These are phyloP conservation scores for Microdochium bolleyi DNA, from an alignment of 2,329 filamentous ascomycete genomes.

Conservation along the genomic window DNA sequence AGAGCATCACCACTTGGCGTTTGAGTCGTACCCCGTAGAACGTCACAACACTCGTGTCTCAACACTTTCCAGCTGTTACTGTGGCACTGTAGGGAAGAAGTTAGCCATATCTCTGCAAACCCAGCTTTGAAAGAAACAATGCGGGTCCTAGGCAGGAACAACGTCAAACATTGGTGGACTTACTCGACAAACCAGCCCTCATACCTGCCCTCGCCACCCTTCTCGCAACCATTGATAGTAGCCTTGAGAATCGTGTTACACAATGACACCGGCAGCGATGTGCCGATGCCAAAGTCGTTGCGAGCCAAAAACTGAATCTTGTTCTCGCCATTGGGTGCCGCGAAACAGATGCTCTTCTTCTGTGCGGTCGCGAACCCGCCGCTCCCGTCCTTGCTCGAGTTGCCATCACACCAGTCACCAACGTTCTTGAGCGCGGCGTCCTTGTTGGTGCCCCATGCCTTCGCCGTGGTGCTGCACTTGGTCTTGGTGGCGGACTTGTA, in stretches of 20 bases:
- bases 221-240: background rate
- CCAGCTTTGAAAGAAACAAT: no score
- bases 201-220: background rate
- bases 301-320: background rate
- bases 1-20: no score
- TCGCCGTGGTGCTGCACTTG: background rate
- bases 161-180: background rate
- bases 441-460: background rate
- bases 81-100: no score
- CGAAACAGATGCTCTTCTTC: background rate
- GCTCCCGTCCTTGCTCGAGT: background rate
- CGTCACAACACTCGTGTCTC: no score
- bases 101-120: no score
- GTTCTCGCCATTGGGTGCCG: background rate
- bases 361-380: background rate
- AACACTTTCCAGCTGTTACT: no score
- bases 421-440: background rate
- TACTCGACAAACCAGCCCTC: background rate
- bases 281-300: background rate
- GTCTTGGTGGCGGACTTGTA: background rate
- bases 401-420: background rate
- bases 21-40: no score
- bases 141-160: no score
- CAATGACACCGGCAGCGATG: background rate
- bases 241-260: background rate